phyloP scores from a whole-genome alignment of 352 stramenopile species.

The Phytophthora niederhauseri region DNA sequence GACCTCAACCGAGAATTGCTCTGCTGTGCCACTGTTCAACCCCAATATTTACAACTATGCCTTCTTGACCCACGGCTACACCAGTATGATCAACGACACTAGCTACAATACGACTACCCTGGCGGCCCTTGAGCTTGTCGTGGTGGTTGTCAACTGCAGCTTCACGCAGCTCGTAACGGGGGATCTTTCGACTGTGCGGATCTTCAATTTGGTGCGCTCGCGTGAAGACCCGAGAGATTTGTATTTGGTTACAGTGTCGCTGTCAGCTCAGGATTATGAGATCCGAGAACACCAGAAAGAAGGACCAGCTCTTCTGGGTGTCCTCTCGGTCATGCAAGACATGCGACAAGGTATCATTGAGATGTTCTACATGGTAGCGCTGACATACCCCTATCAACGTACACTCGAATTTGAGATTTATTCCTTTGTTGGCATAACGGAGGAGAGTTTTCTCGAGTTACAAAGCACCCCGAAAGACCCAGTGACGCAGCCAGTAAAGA shows the following conservation, averaged over 20 bases:
- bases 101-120: slow-evolving; percentile 41
- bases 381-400: slow-evolving; percentile 34
- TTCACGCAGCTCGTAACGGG: slow-evolving; percentile 8
- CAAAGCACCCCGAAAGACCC: slow-evolving; percentile 6
- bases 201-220: slow-evolving; percentile 32
- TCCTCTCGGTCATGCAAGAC: slow-evolving; percentile 24
- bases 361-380: slow-evolving; percentile 25
- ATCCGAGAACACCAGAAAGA: slow-evolving; percentile 17
- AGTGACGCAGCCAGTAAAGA: slow-evolving; percentile 25
- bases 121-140: slow-evolving; percentile 31
- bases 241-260: slow-evolving; percentile 20
- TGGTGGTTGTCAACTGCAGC: slow-evolving; percentile 42
- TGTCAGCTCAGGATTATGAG: slow-evolving; percentile 33
- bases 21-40: neutral
- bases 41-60: slow-evolving; percentile 29
- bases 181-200: slow-evolving; percentile 1
- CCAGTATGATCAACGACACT: slow-evolving; percentile 15
- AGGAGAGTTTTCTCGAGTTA: slow-evolving; percentile 20
- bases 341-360: slow-evolving; percentile 9
- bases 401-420: slow-evolving; percentile 32
- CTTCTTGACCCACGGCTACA: slow-evolving; percentile 35
- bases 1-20: slow-evolving; percentile 23
- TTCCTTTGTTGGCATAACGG: slow-evolving; percentile 15
- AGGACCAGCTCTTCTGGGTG: slow-evolving; percentile 21
- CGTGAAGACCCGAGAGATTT: slow-evolving; percentile 7